Evolutionary conservation across 768 basidiomycete species (phyloP), one percentile per base, ranked within the genome.

Genomic region (Kwoniella sp.): DNA sequence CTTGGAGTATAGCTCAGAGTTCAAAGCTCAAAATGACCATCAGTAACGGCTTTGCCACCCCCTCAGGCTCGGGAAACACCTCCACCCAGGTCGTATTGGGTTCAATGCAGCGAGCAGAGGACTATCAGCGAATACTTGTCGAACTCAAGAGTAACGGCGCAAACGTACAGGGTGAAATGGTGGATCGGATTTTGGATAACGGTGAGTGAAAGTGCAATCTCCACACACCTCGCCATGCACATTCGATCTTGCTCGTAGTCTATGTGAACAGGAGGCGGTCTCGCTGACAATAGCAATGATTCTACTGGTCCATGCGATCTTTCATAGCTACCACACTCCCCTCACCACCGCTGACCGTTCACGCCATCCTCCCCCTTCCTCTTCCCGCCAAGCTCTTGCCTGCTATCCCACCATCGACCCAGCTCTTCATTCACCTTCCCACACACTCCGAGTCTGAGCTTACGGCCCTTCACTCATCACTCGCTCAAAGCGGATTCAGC

Each of bases 161-260:
- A 1, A 58, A 60, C 9, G 76, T 80, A 2, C 68, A 72, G 55
- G 77, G 74, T 3, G 79, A 80, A 58, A 80, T 80, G 79, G 73
- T 78, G 6, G 79, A 80, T 64, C 64, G 79, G 27, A 33, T 80
- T 1, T 52, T 80, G 47, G 74, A 80, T 54, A 68, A 70, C 55
- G 79, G 79, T 80, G 59, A 73, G 77, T 68, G 19, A 10, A 30
- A n/a, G n/a, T n/a, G n/a, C n/a, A n/a, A n/a, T n/a, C n/a, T n/a
- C n/a, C n/a, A n/a, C n/a, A n/a, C n/a, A n/a, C n/a, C n/a, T n/a
- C n/a, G n/a, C n/a, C n/a, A n/a, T n/a, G n/a, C n/a, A n/a, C n/a
- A n/a, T n/a, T n/a, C n/a, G n/a, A n/a, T n/a, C n/a, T n/a, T n/a
- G n/a, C n/a, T n/a, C n/a, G n/a, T n/a, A n/a, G n/a, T n/a, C n/a